Conservation (phyloP, 768 basidiomycete genomes). For the Imleria badia region DNA sequence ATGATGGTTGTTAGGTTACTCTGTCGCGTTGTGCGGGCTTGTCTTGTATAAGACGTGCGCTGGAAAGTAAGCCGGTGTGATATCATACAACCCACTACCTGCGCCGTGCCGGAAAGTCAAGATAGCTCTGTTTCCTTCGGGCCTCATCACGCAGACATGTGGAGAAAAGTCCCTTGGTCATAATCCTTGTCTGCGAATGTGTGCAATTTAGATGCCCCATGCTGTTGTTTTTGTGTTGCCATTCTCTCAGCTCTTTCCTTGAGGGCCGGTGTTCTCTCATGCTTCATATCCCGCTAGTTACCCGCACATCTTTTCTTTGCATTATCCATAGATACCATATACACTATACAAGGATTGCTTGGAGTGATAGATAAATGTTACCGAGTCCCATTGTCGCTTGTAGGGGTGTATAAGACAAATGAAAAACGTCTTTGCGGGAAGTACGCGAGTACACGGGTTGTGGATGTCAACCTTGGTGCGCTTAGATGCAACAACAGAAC, state of each 20-base stretch:
- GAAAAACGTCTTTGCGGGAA: too few relatives aligned
- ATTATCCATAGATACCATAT: conserved; percentile 12
- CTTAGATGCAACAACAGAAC: too few relatives aligned
- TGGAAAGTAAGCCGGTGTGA: conserved; percentile 43
- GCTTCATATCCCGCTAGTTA: conserved; percentile 2
- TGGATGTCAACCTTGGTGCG: too few relatives aligned
- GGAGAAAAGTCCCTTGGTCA: conserved; percentile 1
- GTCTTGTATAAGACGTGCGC: conserved; percentile 81
- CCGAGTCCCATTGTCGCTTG: too few relatives aligned
- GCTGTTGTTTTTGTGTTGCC: not conserved
- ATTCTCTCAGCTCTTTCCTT: not conserved
- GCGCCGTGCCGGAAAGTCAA: not conserved
- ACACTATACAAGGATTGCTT: not conserved
- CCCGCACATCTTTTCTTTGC: not conserved
- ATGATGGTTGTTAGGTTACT: conserved; percentile 61
- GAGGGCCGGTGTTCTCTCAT: not conserved
- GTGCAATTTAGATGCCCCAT: not conserved
- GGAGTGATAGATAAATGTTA: too few relatives aligned
- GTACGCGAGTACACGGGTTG: too few relatives aligned
- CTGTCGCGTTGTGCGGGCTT: conserved; percentile 81
- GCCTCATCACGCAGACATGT: not conserved
- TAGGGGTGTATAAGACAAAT: too few relatives aligned
- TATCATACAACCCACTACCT: too few relatives aligned
- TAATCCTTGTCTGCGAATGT: not conserved
- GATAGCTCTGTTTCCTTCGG: not conserved